Evolutionary conservation across 805 yeast genomes (phyloP), one percentile per base, ranked within the genome.

Genomic region (Saccharomycopsis fodiens): DNA sequence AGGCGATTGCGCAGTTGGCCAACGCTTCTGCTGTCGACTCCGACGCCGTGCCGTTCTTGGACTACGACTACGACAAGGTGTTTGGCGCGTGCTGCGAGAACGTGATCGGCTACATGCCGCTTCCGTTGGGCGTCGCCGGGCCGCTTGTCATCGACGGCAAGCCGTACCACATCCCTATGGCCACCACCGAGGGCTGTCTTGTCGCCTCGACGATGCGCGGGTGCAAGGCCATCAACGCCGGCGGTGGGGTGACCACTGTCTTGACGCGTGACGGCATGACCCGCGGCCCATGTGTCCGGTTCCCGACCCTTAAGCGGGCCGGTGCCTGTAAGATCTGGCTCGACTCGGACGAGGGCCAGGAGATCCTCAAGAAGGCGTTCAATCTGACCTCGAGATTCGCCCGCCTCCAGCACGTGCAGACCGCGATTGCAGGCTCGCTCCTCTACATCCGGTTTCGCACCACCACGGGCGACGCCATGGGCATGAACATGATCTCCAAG

Each of bases 391-490:
- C 97, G 15, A 77, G 99, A 67, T 93, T 93, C 68, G 99, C 99
- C 15, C 79, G 96, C 59, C 75, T 93, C 58, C 95, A 85, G 64
- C 84, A 84, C 56, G 71, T 91, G 54, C 85, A 87, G 64, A 87
- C 97, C 15, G 95, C 97, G 2, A 70, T 91, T 63, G 98, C 99
- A 15, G 98, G 99, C 25, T 83, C 83, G 41, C 71, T 84, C 55
- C 71, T 93, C 57, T 93, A 77, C 59, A 82, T 93, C 56, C 79
- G 99, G 59, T 93, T 93, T 72, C 79, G 89, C 62, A 94, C 99
- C n/a, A 88, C 96, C 34, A 93, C 99, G 16, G 99, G 99, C 65
- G 99, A 93, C 70, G 99, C 99, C 16, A 93, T 93, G 99, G 99
- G 99, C 54, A 93, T 93, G 99, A 93, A 93, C 64, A 93, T 93